Base-by-base conservation (phyloP, 345 rosid species). In the Aquilaria sinensis region DNA sequence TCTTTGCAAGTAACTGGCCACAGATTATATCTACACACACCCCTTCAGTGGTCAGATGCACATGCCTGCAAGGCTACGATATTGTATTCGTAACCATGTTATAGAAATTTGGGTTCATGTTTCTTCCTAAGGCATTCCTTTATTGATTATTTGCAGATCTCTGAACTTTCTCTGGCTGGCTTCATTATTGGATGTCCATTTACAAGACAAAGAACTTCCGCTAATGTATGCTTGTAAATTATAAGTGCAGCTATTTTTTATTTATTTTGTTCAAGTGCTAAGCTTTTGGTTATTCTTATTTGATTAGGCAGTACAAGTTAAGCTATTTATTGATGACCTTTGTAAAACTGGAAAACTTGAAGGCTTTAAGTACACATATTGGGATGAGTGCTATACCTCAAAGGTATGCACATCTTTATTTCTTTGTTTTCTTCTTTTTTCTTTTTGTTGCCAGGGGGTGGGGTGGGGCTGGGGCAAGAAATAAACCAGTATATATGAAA, bases 301-400 rank as follows among this genome's bases (percentile, higher is more conserved):
- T 74, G 68, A 61, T 64, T 51, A 90, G 96, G 83, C 74, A 63
- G 51, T 75, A 47, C 82, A 64, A 62, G 77, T 88, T 69, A 70
- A 86, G 79, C 60, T 69, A 72, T 82, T 94, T 57, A 70, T 90
- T 1, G 91, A 90, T 6, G 84, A 90, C 5, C 87, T 94, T 46
- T 75, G 71, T 43, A 61, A 67, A 31, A 86, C 85, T 0, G 85
- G 81, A 61, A 83, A 80, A 68, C 85, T 90, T 33, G 71, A 82
- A 58, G 80, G 78, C 57, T 55, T 93, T 34, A 74, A 80, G 51
- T 93, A 81, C 68, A 81, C 87, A 0, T 88, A 75, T 72, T 90
- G 96, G 96, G 78, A 90, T 31, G 98, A 93, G 69, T 56, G 74
- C 23, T 83, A 78, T 74, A 84, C 97, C 47, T 79, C 85, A 60